Base-by-base conservation (phyloP, 78 protist species). In the Anaeramoeba flamelloides region DNA sequence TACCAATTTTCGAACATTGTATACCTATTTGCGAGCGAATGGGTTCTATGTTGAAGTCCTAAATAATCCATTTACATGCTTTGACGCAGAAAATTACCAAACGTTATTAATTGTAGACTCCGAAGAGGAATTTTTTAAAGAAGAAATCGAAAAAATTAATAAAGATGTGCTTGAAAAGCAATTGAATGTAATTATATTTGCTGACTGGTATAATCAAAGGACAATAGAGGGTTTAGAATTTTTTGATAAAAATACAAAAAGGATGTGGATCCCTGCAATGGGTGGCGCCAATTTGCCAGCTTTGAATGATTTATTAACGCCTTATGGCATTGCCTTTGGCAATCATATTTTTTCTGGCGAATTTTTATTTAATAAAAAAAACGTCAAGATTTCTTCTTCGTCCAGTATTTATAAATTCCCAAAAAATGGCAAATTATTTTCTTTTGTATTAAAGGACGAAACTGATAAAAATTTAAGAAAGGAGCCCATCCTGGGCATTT, bases 21-120 rank as follows among this genome's bases (percentile, higher is more conserved):
- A 84, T 69, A n/a, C 78, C 38, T 17, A 3, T 22, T 69, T 90
- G 17, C n/a, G 79, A 31, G 40, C 34, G n/a, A 2, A 8, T 8
- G 92, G 91, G 3, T 91, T 81, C 82, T 80, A 40, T n/a, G 85
- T 91, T 36, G 94, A 91, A 76, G 75, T 89, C 0, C 80, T 85
- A 17, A 74, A 83, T 40, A 40, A 37, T 22, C 76, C 90, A 1
- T 4, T 84, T 36, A 94, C 95, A 40, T 90, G 93, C 84, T 91
- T 94, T 40, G 88, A 94, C 53, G 90, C 94, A 38, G 3, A 36
- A 0, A 34, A 37, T 39, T 95, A 95, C 77, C 95, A 92, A 3
- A 65, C 95, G 34, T 84, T 95, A 38, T 34, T 95, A 40, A 74
- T 95, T 12, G 93, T 93, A 3, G 98, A 95, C 74, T 83, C 94